Evolutionary conservation across 148 eudicot species (phyloP), one percentile per base, ranked within the genome.

Genomic region (Silene latifolia): DNA sequence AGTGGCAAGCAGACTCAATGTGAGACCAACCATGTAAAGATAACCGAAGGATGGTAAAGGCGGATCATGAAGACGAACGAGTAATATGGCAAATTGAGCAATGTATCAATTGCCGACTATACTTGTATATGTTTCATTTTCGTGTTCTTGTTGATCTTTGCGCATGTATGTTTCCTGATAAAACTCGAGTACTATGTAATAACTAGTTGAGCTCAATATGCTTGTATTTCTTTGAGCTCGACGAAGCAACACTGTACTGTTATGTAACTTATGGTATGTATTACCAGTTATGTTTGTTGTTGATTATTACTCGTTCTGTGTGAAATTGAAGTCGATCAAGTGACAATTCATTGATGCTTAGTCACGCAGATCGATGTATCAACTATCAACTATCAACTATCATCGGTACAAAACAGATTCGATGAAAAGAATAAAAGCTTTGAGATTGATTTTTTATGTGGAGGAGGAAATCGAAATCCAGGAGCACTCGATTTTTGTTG

Each of bases 11-110:
- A 88, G 88, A 62, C 91, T 94, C 60, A 94, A 90, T 54, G 86
- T 88, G 71, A 88, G 86, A 81, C 98, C 98, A 15, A 90, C 83
- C 54, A 87, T 89, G 87, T 91, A 91, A 93, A 79, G 75, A 1
- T 53, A 42, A 60, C 20, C 72, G 8, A 18, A 8, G 21, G 62
- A 4, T 44, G 72, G 57, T 68, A 54, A 57, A 3, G 35, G 44
- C 13, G 63, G 74, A 71, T 56, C 62, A 72, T 35, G 54, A 72
- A 59, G 61, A 70, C 73, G 23, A 4, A 70, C 61, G 73, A 12
- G 61, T 51, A 39, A 51, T 59, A 14, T 53, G 12, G 7, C 61
- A 24, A 70, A 51, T 39, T 14, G 42, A 70, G 56, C 54, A 62
- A 12, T 62, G 27, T 62, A 27, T 60, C 64, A 60, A 60, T 24